These are phyloP conservation scores for Dacryopinax primogenitus DNA, from an alignment of 768 basidiomycete genomes.

Conservation along the genomic window DNA sequence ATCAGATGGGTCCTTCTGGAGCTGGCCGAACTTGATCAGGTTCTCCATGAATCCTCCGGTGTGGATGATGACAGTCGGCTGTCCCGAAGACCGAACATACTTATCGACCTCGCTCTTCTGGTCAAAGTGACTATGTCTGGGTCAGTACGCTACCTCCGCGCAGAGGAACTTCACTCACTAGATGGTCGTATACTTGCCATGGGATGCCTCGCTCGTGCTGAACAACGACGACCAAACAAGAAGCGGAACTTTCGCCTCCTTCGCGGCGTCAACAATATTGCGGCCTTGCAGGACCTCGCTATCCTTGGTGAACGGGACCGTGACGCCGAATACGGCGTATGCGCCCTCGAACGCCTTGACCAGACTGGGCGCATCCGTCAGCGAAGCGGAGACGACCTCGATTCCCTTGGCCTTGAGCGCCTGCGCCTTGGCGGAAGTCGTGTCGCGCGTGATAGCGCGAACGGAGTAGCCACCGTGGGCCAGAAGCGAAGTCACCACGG, in stretches of 20 bases:
- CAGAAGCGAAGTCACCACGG: background rate
- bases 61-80: background rate
- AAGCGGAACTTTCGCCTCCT: conserved; percentile 20
- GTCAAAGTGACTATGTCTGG: background rate
- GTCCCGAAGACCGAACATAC: background rate
- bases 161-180: too few relatives aligned
- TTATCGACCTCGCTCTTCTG: background rate
- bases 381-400: conserved; percentile 18
- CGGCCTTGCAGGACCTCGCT: conserved; percentile 18
- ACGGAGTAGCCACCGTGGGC: background rate
- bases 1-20: background rate
- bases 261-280: conserved; percentile 22
- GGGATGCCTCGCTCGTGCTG: background rate
- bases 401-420: conserved; percentile 17
- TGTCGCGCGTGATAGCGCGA: conserved; percentile 21
- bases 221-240: conserved; percentile 18
- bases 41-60: background rate
- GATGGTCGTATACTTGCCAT: background rate
- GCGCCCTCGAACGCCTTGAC: conserved; percentile 18
- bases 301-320: conserved; percentile 6
- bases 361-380: conserved; percentile 14
- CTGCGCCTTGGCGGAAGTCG: conserved; percentile 15
- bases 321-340: conserved; percentile 20
- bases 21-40: background rate
- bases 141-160: too few relatives aligned